Conservation (phyloP, 805 yeast genomes). For the Zygoascus biomembranicola region DNA sequence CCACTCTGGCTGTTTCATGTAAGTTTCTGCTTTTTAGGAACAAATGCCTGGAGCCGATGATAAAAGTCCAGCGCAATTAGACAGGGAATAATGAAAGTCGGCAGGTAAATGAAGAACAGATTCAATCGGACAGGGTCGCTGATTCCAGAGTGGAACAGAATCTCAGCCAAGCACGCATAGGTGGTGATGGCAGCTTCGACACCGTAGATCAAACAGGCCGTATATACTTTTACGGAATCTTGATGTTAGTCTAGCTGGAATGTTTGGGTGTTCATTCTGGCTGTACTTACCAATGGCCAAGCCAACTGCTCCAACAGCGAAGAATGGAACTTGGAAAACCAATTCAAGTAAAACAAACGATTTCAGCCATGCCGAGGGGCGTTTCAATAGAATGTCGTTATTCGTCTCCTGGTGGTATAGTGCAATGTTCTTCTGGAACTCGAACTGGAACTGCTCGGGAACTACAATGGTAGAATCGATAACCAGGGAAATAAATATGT, state of each 20-base stretch:
- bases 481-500: constrained; percentile 65
- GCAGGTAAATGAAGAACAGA: constrained; percentile 49
- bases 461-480: constrained; percentile 69
- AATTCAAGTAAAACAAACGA: constrained; percentile 67
- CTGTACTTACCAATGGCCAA: constrained; percentile 28
- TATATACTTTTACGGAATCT: constrained; percentile 22
- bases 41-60: constrained; percentile 14
- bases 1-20: background rate
- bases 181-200: constrained; percentile 80
- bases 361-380: constrained; percentile 64
- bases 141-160: constrained; percentile 30
- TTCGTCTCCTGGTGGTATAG: constrained; percentile 54
- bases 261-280: background rate
- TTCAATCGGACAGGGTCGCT: constrained; percentile 31
- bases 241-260: background rate
- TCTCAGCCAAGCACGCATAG: constrained; percentile 46
- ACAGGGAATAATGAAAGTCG: constrained; percentile 64
- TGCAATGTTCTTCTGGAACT: constrained; percentile 42
- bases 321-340: constrained; percentile 71
- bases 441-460: constrained; percentile 41
- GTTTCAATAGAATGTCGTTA: constrained; percentile 59
- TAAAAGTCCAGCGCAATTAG: constrained; percentile 42
- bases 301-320: constrained; percentile 45
- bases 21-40: constrained; percentile 1
- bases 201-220: constrained; percentile 57